phyloP scores from a whole-genome alignment of 495 filamentous ascomycete species.

The Neurospora sp. region DNA sequence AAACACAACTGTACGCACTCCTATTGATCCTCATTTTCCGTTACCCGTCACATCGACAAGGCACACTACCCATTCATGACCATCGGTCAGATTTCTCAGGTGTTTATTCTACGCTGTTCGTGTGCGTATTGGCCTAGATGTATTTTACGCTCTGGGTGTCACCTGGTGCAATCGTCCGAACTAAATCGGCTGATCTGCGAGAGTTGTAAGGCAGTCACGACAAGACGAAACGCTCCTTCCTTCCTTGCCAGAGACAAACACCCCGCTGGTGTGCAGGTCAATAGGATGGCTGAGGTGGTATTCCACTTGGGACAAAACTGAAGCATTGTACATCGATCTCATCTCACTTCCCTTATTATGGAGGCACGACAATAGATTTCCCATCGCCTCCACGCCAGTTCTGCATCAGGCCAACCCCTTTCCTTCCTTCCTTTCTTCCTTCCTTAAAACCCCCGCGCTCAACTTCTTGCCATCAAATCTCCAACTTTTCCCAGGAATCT shows the following conservation, averaged over 20 bases:
- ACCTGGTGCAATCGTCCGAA: background rate
- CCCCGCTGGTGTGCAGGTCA: background rate
- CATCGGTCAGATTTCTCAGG: no score
- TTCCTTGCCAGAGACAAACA: background rate
- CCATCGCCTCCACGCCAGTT: background rate
- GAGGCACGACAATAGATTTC: background rate
- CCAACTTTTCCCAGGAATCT: background rate
- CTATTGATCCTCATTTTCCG: background rate
- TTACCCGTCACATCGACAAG: background rate
- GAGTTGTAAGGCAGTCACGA: background rate
- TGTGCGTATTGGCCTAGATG: background rate
- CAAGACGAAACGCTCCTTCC: background rate
- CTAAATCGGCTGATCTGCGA: background rate
- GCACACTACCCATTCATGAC: background rate
- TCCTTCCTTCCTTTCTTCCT: background rate
- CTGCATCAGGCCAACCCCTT: background rate
- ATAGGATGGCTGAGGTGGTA: background rate
- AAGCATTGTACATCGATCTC: no score
- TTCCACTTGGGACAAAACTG: background rate
- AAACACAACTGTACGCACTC: background rate
- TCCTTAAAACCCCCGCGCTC: background rate
- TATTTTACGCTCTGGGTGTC: background rate
- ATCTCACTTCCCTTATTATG: background rate
- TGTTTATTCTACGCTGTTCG: background rate
- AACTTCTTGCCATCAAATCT: background rate